Evolutionary conservation across 805 yeast genomes (phyloP), one percentile per base, ranked within the genome.

Genomic region (Wickerhamiella allomyrinae): DNA sequence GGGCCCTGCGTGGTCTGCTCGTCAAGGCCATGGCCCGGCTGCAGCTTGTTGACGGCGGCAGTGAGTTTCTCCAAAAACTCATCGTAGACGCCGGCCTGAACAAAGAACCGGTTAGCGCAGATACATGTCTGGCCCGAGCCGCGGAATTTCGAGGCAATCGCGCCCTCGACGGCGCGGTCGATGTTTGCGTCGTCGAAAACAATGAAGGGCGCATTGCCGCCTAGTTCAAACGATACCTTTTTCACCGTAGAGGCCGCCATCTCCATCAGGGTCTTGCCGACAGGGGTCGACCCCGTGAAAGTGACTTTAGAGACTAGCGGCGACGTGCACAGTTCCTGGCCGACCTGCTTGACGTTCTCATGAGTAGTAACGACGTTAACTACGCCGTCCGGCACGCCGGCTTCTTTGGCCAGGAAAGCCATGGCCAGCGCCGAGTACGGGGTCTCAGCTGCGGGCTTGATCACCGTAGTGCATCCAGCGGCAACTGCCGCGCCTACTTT

Each of bases 51-150:
- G n/a, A 75, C 69, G 45, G 62, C 67, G 6, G 56, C 71, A 8
- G 68, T 63, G 41, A 81, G 65, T 51, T 60, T 67, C 36, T 59
- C 56, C 7, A 72, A 62, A 50, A 80, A 79, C 53, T 72, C 67
- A 41, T 77, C 84, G 52, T 80, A 77, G n/a, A 82, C 57, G 9
- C 65, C 63, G 35, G 67, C 69, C 53, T 82, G 91, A 25, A 80
- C 70, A 54, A 69, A 80, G 37, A 80, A 57, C 54, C 87, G 68
- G 61, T 79, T 79, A 37, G 86, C 85, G 57, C 86, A 79, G 33
- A 79, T 79, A 62, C 93, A 82, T 4, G 87, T 79, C 61, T 81
- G 91, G 46, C 91, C 91, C 34, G 79, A 70, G 21, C 79, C 78
- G 57, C 91, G 70, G 62, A 79, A 77, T 58, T 81, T 82, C 47